These are phyloP conservation scores for Cryptosporidium bovis DNA, from an alignment of 169 alveolate species.

Conservation along the genomic window DNA sequence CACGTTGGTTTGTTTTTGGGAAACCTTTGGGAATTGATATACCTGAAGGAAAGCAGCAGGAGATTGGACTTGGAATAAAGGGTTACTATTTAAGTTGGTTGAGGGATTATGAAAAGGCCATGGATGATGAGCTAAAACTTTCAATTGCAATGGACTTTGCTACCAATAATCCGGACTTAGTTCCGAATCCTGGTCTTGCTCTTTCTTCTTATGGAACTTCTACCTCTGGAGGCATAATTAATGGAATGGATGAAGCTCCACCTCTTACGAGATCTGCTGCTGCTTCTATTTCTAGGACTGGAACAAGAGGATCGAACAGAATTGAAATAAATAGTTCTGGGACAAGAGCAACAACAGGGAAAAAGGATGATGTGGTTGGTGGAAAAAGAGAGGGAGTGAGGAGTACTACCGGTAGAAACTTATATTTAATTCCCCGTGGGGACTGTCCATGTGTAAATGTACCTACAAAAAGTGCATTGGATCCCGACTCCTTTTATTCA, in stretches of 20 bases:
- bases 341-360: not conserved
- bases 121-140: slow-evolving; percentile 47
- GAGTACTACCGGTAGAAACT: not conserved
- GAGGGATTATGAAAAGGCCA: slow-evolving; percentile 62
- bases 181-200: slow-evolving; percentile 60
- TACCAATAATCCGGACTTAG: slow-evolving; percentile 56
- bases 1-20: slow-evolving; percentile 73
- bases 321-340: too few species aligned
- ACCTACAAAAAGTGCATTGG: not conserved
- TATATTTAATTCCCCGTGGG: slow-evolving; percentile 23
- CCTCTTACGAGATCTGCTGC: slow-evolving; percentile 73
- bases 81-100: slow-evolving; percentile 48
- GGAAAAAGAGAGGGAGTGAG: not conserved
- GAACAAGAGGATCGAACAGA: not conserved
- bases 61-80: slow-evolving; percentile 59
- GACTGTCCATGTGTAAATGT: not conserved
- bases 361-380: not conserved
- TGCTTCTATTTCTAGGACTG: slow-evolving; percentile 55
- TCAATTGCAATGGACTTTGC: slow-evolving; percentile 72
- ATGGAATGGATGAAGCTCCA: slow-evolving; percentile 12
- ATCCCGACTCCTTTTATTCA: not conserved
- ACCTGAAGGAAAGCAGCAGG: slow-evolving; percentile 69
- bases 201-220: slow-evolving; percentile 35
- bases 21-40: slow-evolving; percentile 69
- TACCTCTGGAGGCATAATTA: not conserved